Evolutionary conservation across 2,329 filamentous ascomycete species (phyloP).

Genomic region (Thelonectria olida): DNA sequence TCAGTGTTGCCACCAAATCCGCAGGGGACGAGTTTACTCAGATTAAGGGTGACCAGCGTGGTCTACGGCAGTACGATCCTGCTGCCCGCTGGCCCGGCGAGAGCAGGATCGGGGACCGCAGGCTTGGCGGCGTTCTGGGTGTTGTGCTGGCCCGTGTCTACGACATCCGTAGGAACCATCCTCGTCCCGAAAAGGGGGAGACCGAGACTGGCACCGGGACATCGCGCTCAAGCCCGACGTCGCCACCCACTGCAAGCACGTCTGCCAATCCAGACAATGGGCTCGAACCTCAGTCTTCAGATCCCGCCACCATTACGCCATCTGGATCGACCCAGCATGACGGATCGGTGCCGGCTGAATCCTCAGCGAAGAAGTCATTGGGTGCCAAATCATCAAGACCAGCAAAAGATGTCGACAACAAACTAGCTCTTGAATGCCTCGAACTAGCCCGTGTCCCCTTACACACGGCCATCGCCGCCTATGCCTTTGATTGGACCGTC

Average conservation of each 20-base stretch:
- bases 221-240: background rate
- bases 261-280: background rate
- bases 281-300: background rate
- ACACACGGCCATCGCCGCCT: slow-evolving; percentile 15
- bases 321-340: background rate
- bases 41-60: slow-evolving; percentile 18
- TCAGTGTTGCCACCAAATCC: slow-evolving; percentile 19
- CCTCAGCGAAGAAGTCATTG: background rate
- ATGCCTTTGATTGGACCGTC: slow-evolving; percentile 27
- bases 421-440: slow-evolving; percentile 22
- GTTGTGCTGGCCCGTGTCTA: slow-evolving; percentile 25
- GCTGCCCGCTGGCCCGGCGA: slow-evolving; percentile 27
- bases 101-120: slow-evolving; percentile 18
- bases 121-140: slow-evolving; percentile 23
- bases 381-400: background rate
- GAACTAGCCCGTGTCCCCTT: slow-evolving; percentile 22
- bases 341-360: background rate
- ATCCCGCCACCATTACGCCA: background rate
- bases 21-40: slow-evolving; percentile 14
- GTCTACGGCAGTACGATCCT: slow-evolving; percentile 18
- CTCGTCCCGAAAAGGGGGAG: slow-evolving; percentile 2
- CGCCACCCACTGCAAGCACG: background rate
- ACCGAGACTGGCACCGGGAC: background rate
- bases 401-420: background rate
- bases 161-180: slow-evolving; percentile 20